Conservation (phyloP, 768 basidiomycete genomes). For the Amanita muscaria region DNA sequence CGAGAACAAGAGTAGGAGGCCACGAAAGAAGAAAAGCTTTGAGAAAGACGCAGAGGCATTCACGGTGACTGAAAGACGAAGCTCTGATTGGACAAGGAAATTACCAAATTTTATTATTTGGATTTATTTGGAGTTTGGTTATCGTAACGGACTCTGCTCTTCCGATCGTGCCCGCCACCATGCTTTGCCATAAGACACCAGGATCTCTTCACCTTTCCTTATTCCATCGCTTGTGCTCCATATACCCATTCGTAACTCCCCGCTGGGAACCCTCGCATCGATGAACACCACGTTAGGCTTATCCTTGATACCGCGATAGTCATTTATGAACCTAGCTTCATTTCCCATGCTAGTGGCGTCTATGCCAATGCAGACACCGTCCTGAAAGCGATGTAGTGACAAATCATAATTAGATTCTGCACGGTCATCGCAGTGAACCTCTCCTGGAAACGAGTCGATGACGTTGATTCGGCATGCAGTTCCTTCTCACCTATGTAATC, state of each 20-base stretch:
- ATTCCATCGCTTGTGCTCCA: slow-evolving; percentile 55
- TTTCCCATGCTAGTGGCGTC: slow-evolving; percentile 76
- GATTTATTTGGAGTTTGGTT: slow-evolving; percentile 1
- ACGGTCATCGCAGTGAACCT: slow-evolving; percentile 74
- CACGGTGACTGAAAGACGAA: background rate
- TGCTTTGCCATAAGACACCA: slow-evolving; percentile 83
- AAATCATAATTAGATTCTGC: slow-evolving; percentile 81
- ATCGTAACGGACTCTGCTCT: too few species aligned
- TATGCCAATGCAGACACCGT: slow-evolving; percentile 59
- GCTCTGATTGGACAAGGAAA: background rate
- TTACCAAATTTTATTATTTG: slow-evolving; percentile 29
- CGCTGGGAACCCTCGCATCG: slow-evolving; percentile 41
- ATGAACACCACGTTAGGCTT: slow-evolving; percentile 67
- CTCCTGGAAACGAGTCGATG: slow-evolving; percentile 33
- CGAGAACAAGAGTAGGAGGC: slow-evolving; percentile 51
- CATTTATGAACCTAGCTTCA: slow-evolving; percentile 85
- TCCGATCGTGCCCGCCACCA: slow-evolving; percentile 74
- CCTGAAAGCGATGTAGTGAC: slow-evolving; percentile 55
- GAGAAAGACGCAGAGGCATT: slow-evolving; percentile 37
- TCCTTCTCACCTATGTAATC: slow-evolving; percentile 53
- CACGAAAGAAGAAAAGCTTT: slow-evolving; percentile 45
- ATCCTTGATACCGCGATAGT: slow-evolving; percentile 69
- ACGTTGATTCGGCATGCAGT: background rate
- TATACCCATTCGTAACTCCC: slow-evolving; percentile 71
- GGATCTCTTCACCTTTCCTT: slow-evolving; percentile 73